phyloP scores from a whole-genome alignment of 805 yeast genomes.

The Candida cerambycidarum region DNA sequence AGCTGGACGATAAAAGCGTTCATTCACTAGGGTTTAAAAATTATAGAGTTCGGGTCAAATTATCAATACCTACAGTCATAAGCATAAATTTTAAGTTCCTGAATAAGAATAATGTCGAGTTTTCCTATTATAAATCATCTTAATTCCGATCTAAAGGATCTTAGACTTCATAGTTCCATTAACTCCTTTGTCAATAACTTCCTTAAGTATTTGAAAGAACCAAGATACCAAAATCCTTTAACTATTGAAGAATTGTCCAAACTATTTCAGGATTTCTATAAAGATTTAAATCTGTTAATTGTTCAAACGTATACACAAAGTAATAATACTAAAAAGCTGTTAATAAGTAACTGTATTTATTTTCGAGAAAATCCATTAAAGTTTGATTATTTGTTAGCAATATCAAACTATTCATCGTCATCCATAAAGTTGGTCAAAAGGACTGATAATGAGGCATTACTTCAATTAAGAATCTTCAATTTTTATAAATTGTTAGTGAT shows the following conservation, averaged over 20 bases:
- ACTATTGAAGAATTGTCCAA: constrained; percentile 33
- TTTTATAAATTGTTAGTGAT: constrained; percentile 40
- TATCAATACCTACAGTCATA: too few relatives aligned
- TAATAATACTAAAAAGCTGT: constrained; percentile 38
- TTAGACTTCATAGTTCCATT: constrained; percentile 5
- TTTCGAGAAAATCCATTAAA: constrained; percentile 29
- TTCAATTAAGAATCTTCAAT: constrained; percentile 41
- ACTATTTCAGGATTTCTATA: constrained; percentile 35
- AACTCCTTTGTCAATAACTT: constrained; percentile 11
- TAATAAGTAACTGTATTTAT: constrained; percentile 28
- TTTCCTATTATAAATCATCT: background rate
- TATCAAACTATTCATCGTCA: constrained; percentile 38
- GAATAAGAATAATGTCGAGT: too few relatives aligned
- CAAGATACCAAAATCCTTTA: constrained; percentile 42
- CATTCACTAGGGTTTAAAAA: background rate
- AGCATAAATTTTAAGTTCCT: too few relatives aligned
- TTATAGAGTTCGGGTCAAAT: background rate
- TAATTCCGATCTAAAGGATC: background rate
- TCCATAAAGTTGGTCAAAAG: constrained; percentile 37
- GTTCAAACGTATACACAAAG: constrained; percentile 36
- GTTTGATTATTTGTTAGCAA: constrained; percentile 43
- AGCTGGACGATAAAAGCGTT: too few relatives aligned
- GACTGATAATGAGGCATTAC: constrained; percentile 35
- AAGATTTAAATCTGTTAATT: constrained; percentile 36
- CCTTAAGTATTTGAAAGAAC: constrained; percentile 39